Base-by-base conservation (phyloP, 768 basidiomycete species). In the Naganishia vaughanmartiniae region DNA sequence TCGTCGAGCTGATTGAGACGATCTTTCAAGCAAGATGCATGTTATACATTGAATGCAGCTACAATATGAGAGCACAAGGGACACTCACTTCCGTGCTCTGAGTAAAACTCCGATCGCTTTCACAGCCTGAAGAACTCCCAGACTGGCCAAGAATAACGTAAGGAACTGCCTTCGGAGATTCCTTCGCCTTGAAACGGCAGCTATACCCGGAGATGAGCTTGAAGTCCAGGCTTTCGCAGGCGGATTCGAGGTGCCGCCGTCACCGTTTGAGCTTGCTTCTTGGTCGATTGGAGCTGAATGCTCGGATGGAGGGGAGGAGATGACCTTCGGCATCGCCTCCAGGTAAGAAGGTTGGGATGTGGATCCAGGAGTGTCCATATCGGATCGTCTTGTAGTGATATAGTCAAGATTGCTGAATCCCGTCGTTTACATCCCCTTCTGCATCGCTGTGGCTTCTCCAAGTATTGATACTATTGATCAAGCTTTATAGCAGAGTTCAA, bases 311-410 rank as follows among this genome's bases (percentile, higher is more conserved):
- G 34, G 34, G 10, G 57, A 58, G 21, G 54, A 15, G 30, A 6
- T 30, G 17, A 55, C 54, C 30, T 28, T 30, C 3, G 54, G 54
- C 54, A 55, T 31, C 4, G 19, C 30, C 3, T 55, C 57, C 17
- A 58, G 57, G 57, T 58, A 58, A 15, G 57, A 58, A 12, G 48
- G 48, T 51, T 51, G 48, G n/a, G 48, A 3, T n/a, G 19, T 21
- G 12, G 48, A 51, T 26, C 12, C 48, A 12, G 48, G 24, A 51
- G 17, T 14, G 48, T 51, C 48, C 48, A 51, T 51, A 51, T 51
- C 24, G 48, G n/a, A 51, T 6, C 48, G n/a, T 51, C 19, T 51
- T n/a, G 17, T 51, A 51, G 12, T n/a, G n/a, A n/a, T 51, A n/a
- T 51, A n/a, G 48, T 51, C 21, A 51, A 51, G 19, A 51, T 51